Evolutionary conservation across 1,139 yeast genomes (phyloP), one percentile per base, ranked within the genome.

Genomic region (Debaryomyces robertsiae): DNA sequence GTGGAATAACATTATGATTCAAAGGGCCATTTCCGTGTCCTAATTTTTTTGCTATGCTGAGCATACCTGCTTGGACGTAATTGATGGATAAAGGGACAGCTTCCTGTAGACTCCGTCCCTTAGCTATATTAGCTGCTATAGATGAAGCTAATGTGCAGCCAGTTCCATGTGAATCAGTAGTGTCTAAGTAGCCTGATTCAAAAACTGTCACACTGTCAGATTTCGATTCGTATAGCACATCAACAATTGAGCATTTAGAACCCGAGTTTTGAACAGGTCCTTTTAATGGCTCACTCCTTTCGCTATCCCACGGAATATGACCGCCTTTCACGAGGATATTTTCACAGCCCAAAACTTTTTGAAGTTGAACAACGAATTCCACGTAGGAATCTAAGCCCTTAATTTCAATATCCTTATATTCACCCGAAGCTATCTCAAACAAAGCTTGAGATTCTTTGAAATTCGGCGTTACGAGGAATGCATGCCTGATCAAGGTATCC

Each of bases 91-190:
- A 63, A 6, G 70, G 69, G 6, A 86, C 74, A 0, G 95, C 69
- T 3, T 69, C 71, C 2, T 54, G 48, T 9, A 86, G 52, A 0
- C 67, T 29, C 27, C 54, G 47, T 0, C 81, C 82, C 32, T 67
- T 69, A 2, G 95, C 91, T 35, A 88, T 51, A 50, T 85, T 81
- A 1, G 94, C 81, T 0, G 95, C 84, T 50, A 90, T 83, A 1
- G 95, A 75, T 1, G 96, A 82, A 0, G 95, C 82, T 38, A 90
- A 67, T 0, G 96, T 86, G 60, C 97, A 90, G 0, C 97, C 97
- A 1, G 96, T 88, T 7, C 97, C 97, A 58, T 90, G 97, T 0
- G 90, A 81, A 52, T 82, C 78, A 3, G 63, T 57, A 1, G 88
- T 71, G 3, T 65, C 59, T 14, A 81, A 60, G 49, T 59, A 77